Conservation (phyloP, 2,329 filamentous ascomycete species). For the Xylaria sp. region DNA sequence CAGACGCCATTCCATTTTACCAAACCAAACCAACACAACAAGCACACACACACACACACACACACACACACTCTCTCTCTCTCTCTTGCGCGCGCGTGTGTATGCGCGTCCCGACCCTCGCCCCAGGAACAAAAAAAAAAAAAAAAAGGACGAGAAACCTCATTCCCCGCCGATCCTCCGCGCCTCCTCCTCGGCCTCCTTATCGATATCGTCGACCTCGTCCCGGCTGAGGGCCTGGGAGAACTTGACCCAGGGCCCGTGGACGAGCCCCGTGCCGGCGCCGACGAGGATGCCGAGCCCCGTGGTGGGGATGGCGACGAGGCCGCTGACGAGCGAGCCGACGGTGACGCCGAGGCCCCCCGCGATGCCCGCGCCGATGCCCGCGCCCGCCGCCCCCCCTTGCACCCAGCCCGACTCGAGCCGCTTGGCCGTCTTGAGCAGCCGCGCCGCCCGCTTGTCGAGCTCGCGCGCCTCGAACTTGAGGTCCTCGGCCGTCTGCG, state of each 20-base stretch:
- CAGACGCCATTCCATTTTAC: not conserved
- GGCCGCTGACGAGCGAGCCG: constrained; percentile 35
- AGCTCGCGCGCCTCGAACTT: constrained; percentile 33
- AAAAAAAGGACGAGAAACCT: not conserved
- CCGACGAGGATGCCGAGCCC: constrained; percentile 37
- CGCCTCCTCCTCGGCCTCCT: constrained; percentile 34
- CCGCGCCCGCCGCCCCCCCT: constrained; percentile 37
- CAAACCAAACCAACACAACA: too few species aligned
- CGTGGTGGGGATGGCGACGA: constrained; percentile 38
- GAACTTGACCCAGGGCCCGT: constrained; percentile 40
- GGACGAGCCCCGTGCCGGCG: constrained; percentile 37
- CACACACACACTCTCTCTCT: too few species aligned
- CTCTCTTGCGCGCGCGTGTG: too few species aligned
- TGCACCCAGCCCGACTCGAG: constrained; percentile 39
- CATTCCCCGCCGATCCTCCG: constrained; percentile 20
- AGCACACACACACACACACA: too few species aligned
- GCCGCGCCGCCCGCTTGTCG: constrained; percentile 35
- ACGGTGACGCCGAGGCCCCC: constrained; percentile 36
- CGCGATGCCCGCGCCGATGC: constrained; percentile 38
- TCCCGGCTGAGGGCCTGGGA: constrained; percentile 34
- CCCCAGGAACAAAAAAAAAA: too few species aligned
- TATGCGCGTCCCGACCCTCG: too few species aligned
- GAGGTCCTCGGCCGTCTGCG: constrained; percentile 34
- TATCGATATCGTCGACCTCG: constrained; percentile 35
- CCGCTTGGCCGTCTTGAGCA: constrained; percentile 36